Conservation (phyloP, 2,329 filamentous ascomycete species). For the Aspergillus eucalypticola region DNA sequence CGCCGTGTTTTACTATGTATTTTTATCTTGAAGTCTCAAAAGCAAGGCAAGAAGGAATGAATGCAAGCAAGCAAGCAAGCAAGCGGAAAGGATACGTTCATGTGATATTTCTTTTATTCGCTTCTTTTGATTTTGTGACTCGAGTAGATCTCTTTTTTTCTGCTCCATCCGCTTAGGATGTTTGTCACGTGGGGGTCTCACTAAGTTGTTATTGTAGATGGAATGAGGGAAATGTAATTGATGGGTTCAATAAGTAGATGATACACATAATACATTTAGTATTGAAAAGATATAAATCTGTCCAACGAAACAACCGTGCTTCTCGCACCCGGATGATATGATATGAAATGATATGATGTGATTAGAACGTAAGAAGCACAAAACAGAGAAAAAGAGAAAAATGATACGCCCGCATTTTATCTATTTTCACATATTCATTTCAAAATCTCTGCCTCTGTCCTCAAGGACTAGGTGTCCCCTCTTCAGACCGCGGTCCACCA, state of each 20-base stretch:
- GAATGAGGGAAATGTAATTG: too few species aligned
- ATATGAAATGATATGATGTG: neutral
- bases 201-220: too few species aligned
- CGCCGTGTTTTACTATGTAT: neutral
- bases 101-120: constrained; percentile 1
- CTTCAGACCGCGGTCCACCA: constrained; percentile 46
- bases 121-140: neutral
- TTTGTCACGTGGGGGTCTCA: neutral
- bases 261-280: constrained; percentile 8
- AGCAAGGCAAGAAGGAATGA: neutral
- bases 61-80: neutral
- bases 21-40: neutral
- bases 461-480: constrained; percentile 44
- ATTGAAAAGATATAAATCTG: neutral
- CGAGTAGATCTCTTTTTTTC: neutral
- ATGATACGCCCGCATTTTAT: neutral
- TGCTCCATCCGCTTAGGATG: neutral
- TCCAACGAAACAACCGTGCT: neutral
- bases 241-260: neutral
- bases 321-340: neutral
- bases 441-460: neutral
- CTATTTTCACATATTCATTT: neutral
- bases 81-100: constrained; percentile 7
- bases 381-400: neutral
- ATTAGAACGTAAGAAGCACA: neutral